phyloP scores from a whole-genome alignment of 139 green algal species.

The Diplosphaera chodatii region DNA sequence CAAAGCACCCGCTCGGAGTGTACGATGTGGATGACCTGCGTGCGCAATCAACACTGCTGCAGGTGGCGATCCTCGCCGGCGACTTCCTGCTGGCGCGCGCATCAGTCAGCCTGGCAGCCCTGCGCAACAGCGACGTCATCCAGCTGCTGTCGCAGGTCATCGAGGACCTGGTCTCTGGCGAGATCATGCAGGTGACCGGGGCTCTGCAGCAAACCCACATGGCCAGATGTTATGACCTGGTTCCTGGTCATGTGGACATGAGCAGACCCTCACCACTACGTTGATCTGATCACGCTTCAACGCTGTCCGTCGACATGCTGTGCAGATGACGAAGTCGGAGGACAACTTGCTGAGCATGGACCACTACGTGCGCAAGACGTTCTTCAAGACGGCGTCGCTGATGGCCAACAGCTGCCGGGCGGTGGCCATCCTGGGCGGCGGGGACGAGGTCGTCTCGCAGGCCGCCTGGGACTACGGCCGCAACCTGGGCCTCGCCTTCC shows the following conservation, averaged over 20 bases:
- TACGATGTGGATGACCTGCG: too few species aligned
- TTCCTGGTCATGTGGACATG: too few species aligned
- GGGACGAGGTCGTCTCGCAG: slow-evolving; percentile 28
- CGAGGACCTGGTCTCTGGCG: slow-evolving; percentile 92
- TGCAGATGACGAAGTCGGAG: slow-evolving; percentile 77
- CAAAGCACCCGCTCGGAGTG: too few species aligned
- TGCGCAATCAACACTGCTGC: too few species aligned
- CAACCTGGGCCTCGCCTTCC: slow-evolving; percentile 93
- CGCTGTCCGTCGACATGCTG: too few species aligned
- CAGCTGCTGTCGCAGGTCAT: slow-evolving; percentile 84
- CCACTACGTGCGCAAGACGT: slow-evolving; percentile 89
- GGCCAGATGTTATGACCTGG: too few species aligned
- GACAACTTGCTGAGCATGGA: slow-evolving; percentile 71
- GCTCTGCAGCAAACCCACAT: too few species aligned
- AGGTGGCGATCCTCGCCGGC: slow-evolving; percentile 92
- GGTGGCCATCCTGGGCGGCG: slow-evolving; percentile 70
- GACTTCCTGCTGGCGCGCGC: slow-evolving; percentile 96
- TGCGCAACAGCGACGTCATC: slow-evolving; percentile 82
- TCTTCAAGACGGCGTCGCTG: slow-evolving; percentile 94
- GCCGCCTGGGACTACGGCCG: slow-evolving; percentile 51
- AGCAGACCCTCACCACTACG: too few species aligned
- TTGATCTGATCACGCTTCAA: too few species aligned
- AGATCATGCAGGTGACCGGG: slow-evolving; percentile 91
- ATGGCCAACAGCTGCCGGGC: slow-evolving; percentile 85
- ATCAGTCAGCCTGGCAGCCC: slow-evolving; percentile 80